Evolutionary conservation across 1,139 yeast species (phyloP), one percentile per base, ranked within the genome.

Genomic region (Keqinozyma sinolaborantium): DNA sequence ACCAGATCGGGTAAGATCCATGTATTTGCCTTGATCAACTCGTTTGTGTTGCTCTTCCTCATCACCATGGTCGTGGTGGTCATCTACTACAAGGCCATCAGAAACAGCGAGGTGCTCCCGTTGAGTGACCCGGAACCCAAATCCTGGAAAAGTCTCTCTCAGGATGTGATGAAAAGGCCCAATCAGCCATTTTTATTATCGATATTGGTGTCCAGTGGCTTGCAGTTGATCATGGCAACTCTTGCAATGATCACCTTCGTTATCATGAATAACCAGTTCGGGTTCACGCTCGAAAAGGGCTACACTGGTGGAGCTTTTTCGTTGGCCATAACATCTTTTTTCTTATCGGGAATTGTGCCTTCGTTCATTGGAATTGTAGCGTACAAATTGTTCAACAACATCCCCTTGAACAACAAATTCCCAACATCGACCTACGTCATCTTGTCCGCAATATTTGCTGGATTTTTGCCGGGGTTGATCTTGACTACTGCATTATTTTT

Each of bases 1-100:
- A 55, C 58, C 4, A 60, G 65, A 15, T 53, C 56, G 33, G 56
- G 53, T 24, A 71, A 70, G 19, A 74, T 82, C 30, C 94, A 83
- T 48, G 83, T 90, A 88, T 51, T 83, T 24, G 79, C 92, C 0
- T 57, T 83, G 32, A 59, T 80, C 30, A 82, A 83, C 50, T 79
- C 90, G 0, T 49, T 82, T 13, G 79, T 81, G 2, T 62, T 83
- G 30, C 74, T 81, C 3, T 57, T 73, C 4, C 64, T 82, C 26
- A 62, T 81, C 5, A 72, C 88, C 0, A 57, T 79, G 19, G 57
- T 79, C 13, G 87, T 78, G 11, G 85, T 79, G n/a, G 68, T 79
- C 14, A 78, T 83, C 2, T 59, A 82, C 36, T 42, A 78, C 25
- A 63, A 79, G 42, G 73, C 77, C 35, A 65, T 79, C 40, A 60